Percentiles rank a stretch among this genome's conserved stretches.
phyloP scores from a whole-genome alignment of 2,329 filamentous ascomycete genomes.

The Aspergillus floridensis region DNA sequence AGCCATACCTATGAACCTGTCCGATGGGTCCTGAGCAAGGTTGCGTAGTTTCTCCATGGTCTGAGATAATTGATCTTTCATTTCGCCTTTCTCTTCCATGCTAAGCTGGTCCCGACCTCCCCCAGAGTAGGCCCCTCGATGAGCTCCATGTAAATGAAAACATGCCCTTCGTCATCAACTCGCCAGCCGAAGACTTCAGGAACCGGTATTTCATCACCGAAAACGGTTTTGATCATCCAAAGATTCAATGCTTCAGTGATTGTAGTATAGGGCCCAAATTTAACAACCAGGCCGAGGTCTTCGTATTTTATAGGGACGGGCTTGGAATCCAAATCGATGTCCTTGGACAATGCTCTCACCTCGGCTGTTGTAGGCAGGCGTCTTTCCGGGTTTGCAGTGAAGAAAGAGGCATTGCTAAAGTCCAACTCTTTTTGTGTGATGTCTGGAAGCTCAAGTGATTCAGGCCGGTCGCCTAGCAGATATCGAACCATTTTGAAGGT shows the following conservation, averaged over 20 bases:
- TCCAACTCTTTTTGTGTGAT: too few species aligned
- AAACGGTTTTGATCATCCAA: constrained; percentile 20
- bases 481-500: too few species aligned
- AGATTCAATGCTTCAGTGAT: constrained; percentile 25
- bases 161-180: constrained; percentile 14
- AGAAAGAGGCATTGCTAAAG: too few species aligned
- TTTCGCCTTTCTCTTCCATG: constrained; percentile 7
- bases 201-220: constrained; percentile 29
- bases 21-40: constrained; percentile 19
- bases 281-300: constrained; percentile 23
- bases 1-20: constrained; percentile 23
- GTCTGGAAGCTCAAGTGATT: too few species aligned
- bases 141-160: constrained; percentile 36
- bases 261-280: constrained; percentile 22
- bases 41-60: constrained; percentile 19
- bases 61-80: constrained; percentile 19
- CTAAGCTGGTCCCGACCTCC: constrained; percentile 24
- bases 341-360: too few species aligned
- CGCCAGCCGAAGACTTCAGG: constrained; percentile 40
- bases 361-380: too few species aligned
- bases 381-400: too few species aligned
- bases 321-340: too few species aligned
- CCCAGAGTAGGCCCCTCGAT: constrained; percentile 26
- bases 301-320: constrained; percentile 16
- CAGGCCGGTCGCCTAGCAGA: too few species aligned